These are phyloP conservation scores for Talaromyces thailandensis DNA, from an alignment of 495 filamentous ascomycete species.

Conservation along the genomic window DNA sequence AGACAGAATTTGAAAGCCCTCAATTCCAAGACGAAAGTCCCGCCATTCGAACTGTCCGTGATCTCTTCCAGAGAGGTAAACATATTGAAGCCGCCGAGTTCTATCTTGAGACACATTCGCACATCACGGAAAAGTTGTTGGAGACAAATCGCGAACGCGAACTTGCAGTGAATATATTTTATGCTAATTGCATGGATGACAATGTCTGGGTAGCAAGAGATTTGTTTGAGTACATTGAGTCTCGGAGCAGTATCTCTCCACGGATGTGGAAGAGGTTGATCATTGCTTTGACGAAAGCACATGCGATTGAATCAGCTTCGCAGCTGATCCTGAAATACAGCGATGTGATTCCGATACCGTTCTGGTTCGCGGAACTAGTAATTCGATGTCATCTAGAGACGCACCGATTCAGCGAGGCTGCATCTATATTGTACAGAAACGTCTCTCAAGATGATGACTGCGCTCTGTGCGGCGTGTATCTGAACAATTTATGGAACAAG, in stretches of 20 bases:
- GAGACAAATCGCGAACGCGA: constrained; percentile 22
- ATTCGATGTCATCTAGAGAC: constrained; percentile 34
- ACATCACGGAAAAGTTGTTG: constrained; percentile 15
- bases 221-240: constrained; percentile 29
- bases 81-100: constrained; percentile 33
- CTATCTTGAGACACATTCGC: constrained; percentile 21
- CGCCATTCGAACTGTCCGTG: not conserved
- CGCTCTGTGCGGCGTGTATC: constrained; percentile 29
- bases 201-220: constrained; percentile 32
- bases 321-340: constrained; percentile 24
- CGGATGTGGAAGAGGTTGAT: constrained; percentile 33
- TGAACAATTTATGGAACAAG: constrained; percentile 36
- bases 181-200: constrained; percentile 27
- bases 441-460: constrained; percentile 25
- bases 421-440: constrained; percentile 23
- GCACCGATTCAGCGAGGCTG: constrained; percentile 25
- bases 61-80: constrained; percentile 1
- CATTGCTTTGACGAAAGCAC: constrained; percentile 29
- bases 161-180: constrained; percentile 23
- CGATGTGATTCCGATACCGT: constrained; percentile 17
- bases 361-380: constrained; percentile 28
- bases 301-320: constrained; percentile 29
- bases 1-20: too few species aligned
- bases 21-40: not conserved
- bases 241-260: constrained; percentile 21